phyloP scores from a whole-genome alignment of 371 early-diverging fungal species.

The Catenaria anguillulae region DNA sequence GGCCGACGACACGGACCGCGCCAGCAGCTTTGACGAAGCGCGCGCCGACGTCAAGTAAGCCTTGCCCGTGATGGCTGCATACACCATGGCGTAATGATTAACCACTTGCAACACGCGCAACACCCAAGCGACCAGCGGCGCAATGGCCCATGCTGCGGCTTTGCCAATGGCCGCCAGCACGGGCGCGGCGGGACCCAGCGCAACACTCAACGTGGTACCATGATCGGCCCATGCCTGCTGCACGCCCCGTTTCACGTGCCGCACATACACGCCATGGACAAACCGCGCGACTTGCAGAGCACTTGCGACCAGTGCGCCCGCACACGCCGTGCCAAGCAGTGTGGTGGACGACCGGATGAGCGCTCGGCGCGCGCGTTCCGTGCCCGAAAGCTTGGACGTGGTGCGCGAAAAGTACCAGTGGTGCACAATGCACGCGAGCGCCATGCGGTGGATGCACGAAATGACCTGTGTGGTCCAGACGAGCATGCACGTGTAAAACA shows the following conservation, averaged over 20 bases:
- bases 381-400: too few species aligned
- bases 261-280: background rate
- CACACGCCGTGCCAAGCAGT: background rate
- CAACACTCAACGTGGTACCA: background rate
- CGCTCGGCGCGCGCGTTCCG: background rate
- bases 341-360: background rate
- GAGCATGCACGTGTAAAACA: background rate
- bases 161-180: too few species aligned
- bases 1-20: background rate
- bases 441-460: background rate
- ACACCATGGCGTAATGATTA: constrained; percentile 3
- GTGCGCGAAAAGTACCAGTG: constrained; percentile 6
- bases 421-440: constrained; percentile 2
- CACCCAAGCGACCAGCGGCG: background rate
- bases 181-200: too few species aligned
- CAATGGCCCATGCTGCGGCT: background rate
- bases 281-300: background rate
- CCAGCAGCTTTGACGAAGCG: background rate
- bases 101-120: background rate
- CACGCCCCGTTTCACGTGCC: background rate
- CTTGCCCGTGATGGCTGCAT: background rate
- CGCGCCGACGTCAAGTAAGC: background rate
- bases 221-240: background rate
- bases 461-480: constrained; percentile 4
- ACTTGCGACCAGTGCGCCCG: background rate